Conservation (phyloP, 2,329 filamentous ascomycete genomes). For the Cladosporium sp. region DNA sequence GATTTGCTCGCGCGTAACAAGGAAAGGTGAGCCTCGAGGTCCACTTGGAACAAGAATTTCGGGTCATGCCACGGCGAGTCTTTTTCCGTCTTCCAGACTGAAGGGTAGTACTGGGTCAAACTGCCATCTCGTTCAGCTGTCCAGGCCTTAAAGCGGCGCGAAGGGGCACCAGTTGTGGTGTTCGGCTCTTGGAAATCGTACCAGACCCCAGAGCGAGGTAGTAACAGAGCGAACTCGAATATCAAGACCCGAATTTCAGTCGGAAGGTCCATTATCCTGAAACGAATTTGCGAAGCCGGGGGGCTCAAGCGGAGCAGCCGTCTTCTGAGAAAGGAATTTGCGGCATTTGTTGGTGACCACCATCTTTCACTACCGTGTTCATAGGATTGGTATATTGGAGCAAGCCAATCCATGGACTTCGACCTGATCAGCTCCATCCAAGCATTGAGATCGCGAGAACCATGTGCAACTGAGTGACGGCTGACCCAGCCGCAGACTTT, state of each 20-base stretch:
- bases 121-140: neutral
- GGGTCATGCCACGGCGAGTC: neutral
- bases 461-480: neutral
- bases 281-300: too few relatives aligned
- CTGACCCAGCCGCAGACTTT: neutral
- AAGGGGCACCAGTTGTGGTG: neutral
- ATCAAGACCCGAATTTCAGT: neutral
- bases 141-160: neutral
- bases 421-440: too few relatives aligned
- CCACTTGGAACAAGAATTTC: neutral
- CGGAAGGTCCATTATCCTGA: conserved; percentile 11
- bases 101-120: neutral
- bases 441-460: too few relatives aligned
- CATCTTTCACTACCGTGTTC: neutral
- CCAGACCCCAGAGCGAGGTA: neutral
- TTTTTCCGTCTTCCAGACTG: neutral
- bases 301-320: neutral
- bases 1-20: conserved; percentile 11
- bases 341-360: neutral
- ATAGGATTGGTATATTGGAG: neutral
- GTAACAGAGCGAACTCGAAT: neutral
- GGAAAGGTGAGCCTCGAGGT: neutral
- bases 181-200: neutral
- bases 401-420: too few relatives aligned
- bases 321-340: neutral